phyloP scores from a whole-genome alignment of 1,139 yeast species.

The Kluyveromyces sp. region DNA sequence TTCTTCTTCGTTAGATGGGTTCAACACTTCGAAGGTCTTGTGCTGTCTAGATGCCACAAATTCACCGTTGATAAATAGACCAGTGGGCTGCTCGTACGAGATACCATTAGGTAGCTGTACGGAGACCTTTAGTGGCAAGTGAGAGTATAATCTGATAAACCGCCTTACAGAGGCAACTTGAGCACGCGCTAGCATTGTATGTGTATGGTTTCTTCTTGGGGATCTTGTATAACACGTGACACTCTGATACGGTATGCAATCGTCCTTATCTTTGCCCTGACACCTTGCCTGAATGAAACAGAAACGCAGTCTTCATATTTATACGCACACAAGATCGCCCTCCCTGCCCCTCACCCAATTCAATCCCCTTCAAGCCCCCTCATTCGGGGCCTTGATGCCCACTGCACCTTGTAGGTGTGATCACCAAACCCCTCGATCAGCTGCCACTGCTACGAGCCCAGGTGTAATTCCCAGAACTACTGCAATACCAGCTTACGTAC shows the following conservation, averaged over 20 bases:
- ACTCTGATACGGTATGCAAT: no score
- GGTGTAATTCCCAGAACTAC: no score
- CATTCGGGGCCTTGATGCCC: neutral
- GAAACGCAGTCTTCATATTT: no score
- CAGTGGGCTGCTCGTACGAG: conserved; percentile 46
- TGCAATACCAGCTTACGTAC: no score
- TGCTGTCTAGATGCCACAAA: conserved; percentile 38
- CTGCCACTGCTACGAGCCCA: no score
- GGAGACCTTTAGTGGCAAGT: conserved; percentile 40
- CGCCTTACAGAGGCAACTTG: conserved; percentile 8
- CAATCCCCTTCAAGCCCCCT: neutral
- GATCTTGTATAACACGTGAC: no score
- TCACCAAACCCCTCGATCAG: neutral
- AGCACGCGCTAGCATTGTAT: conserved; percentile 7
- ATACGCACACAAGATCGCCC: neutral
- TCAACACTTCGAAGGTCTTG: conserved; percentile 38
- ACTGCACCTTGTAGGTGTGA: neutral
- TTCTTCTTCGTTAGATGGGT: conserved; percentile 43
- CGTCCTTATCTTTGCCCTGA: no score
- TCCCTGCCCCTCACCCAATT: no score
- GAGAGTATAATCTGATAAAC: conserved; percentile 24
- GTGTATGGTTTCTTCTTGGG: neutral
- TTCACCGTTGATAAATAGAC: conserved; percentile 43
- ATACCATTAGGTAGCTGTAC: conserved; percentile 50
- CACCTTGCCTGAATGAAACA: no score